Evolutionary conservation across 2,329 filamentous ascomycete species (phyloP), one percentile per base, ranked within the genome.

Genomic region (Aurifilum marmelostoma): DNA sequence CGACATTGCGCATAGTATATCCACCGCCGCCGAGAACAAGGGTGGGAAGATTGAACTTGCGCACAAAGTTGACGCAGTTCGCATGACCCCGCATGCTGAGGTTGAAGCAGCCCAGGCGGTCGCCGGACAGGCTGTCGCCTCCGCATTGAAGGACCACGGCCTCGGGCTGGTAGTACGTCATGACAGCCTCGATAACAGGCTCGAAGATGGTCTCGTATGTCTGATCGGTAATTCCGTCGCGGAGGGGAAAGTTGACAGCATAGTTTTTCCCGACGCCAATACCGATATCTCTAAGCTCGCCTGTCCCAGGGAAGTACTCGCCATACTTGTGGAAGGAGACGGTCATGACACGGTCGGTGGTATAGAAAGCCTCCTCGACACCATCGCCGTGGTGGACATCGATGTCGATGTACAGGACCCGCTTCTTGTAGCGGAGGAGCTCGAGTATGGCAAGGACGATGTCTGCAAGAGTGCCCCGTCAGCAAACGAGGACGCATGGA

Each of bases 1-100:
- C 95, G 14, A 99, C 96, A 73, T 99, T 99, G 72, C 96, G 91
- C 80, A 97, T 97, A 0, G 96, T 99, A 81, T 99, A 99, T 62
- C 96, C 96, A 72, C 96, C 96, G 21, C 96, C 96, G 41, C 96
- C 96, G 24, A 99, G 89, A 27, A 99, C 91, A n/a, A 99, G 86
- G 2, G 97, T 90, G 0, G 96, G 96, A 12, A 96, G 84, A 39
- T 89, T 87, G 78, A 95, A 94, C 71, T 88, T 90, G 81, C 97
- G 97, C 73, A 97, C 93, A 75, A 91, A 98, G 73, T 91, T 91
- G 73, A 98, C 93, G 78, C 96, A 99, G 79, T 94, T 94, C 73
- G 95, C 94, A 79, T 99, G 96, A 4, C 95, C 95, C 75, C 91
- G 90, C 88, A 99, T 97, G 80, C 97, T 98, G 71, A 99, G 86